phyloP scores from a whole-genome alignment of 805 yeast genomes.

The Metschnikowia baotianmanensis region DNA sequence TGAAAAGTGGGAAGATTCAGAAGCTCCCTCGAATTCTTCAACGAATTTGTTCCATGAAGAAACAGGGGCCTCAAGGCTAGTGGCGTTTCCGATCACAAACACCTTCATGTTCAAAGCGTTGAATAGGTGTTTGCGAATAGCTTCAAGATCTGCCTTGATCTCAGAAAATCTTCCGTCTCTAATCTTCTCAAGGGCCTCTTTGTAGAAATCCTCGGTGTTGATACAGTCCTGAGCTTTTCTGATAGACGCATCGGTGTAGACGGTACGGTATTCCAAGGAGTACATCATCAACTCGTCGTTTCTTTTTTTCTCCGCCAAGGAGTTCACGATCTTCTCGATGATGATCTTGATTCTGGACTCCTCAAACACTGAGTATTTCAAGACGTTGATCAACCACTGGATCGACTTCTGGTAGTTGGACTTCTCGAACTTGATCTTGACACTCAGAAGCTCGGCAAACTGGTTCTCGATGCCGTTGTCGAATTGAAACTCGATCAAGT shows the following conservation, averaged over 20 bases:
- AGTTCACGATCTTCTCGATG: conserved; percentile 57
- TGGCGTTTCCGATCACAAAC: conserved; percentile 67
- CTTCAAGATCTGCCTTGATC: conserved; percentile 50
- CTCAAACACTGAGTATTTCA: conserved; percentile 70
- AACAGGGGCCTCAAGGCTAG: conserved; percentile 52
- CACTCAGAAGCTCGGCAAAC: conserved; percentile 63
- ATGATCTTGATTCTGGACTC: conserved; percentile 65
- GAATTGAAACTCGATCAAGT: conserved; percentile 60
- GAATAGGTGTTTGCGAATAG: conserved; percentile 51
- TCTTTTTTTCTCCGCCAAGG: conserved; percentile 62
- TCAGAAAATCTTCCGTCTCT: conserved; percentile 51
- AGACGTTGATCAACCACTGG: conserved; percentile 68
- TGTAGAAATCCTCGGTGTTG: conserved; percentile 58
- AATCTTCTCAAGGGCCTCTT: conserved; percentile 42
- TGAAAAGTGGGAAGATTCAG: conserved; percentile 10
- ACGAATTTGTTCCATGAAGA: conserved; percentile 52
- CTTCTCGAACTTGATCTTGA: conserved; percentile 59
- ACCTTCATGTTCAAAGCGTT: conserved; percentile 60
- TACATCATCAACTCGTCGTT: conserved; percentile 62
- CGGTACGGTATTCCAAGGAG: conserved; percentile 54
- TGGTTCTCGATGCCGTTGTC: conserved; percentile 56
- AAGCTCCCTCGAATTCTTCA: conserved; percentile 15
- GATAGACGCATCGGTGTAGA: conserved; percentile 59
- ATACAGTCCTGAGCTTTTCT: conserved; percentile 64
- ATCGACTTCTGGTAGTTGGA: conserved; percentile 66